phyloP scores from a whole-genome alignment of 306 rosid species.

The Trichosanthes cucumerina region DNA sequence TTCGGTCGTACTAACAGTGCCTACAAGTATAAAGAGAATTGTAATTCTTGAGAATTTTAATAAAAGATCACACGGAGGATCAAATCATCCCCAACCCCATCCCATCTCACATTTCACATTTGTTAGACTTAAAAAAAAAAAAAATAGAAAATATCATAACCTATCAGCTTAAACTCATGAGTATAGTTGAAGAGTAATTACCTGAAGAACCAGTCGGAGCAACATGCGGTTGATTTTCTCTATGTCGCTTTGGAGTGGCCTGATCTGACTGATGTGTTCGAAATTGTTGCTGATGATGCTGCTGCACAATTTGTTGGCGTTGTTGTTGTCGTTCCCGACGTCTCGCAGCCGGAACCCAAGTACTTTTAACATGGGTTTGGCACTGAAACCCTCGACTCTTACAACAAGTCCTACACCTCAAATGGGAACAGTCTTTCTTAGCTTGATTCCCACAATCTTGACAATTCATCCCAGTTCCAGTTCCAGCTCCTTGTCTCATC shows the following conservation, averaged over 20 bases:
- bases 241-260: slow-evolving; percentile 17
- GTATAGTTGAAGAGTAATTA: neutral
- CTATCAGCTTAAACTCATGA: neutral
- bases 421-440: slow-evolving; percentile 52
- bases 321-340: slow-evolving; percentile 51
- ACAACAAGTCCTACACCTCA: slow-evolving; percentile 62
- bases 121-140: neutral
- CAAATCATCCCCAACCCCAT: neutral
- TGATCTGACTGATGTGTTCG: slow-evolving; percentile 10
- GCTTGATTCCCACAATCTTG: slow-evolving; percentile 75
- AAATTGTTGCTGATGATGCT: slow-evolving; percentile 7
- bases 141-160: neutral
- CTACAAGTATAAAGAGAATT: too few relatives aligned
- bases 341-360: slow-evolving; percentile 67
- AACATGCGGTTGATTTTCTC: slow-evolving; percentile 18
- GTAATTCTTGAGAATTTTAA: too few relatives aligned
- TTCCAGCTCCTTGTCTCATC: slow-evolving; percentile 32
- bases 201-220: slow-evolving; percentile 38
- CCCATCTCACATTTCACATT: too few relatives aligned
- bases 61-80: neutral
- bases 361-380: slow-evolving; percentile 60
- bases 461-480: slow-evolving; percentile 34
- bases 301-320: slow-evolving; percentile 12
- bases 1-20: too few relatives aligned
- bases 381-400: slow-evolving; percentile 73